phyloP scores from a whole-genome alignment of 2,329 filamentous ascomycete genomes.

The Cryphonectria radicalis region DNA sequence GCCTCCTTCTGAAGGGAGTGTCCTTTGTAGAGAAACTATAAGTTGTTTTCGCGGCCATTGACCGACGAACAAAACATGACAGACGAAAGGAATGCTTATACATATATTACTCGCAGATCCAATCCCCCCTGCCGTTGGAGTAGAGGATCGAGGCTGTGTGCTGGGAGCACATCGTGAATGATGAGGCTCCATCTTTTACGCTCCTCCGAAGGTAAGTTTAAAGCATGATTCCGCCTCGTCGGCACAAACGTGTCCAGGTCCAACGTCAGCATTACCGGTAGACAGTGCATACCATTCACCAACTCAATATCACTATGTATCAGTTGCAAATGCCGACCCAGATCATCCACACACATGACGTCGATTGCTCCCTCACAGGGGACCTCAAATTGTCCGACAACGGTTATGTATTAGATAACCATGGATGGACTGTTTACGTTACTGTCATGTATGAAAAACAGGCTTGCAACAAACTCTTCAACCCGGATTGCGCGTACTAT shows the following conservation, averaged over 20 bases:
- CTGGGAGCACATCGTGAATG: not conserved
- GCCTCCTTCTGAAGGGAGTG: too few species aligned
- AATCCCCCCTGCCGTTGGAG: not conserved
- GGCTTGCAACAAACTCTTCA: not conserved
- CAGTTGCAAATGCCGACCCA: too few species aligned
- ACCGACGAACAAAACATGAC: not conserved
- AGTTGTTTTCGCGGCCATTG: not conserved
- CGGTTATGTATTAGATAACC: not conserved
- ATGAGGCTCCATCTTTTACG: too few species aligned
- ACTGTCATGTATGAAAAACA: not conserved
- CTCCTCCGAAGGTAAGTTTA: too few species aligned
- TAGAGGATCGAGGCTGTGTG: not conserved
- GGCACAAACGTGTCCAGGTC: too few species aligned
- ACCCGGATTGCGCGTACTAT: not conserved
- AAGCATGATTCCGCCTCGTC: too few species aligned
- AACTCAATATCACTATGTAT: too few species aligned
- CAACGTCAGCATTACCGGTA: not conserved
- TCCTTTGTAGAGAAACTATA: too few species aligned
- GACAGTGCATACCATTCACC: not conserved
- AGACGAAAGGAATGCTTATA: not conserved
- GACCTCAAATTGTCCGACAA: not conserved
- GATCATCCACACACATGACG: too few species aligned
- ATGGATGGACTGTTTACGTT: too few species aligned
- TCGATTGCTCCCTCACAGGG: not conserved
- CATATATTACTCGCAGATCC: not conserved